These are phyloP conservation scores for Pseudocercospora vitis DNA, from an alignment of 2,329 filamentous ascomycete species.

Conservation along the genomic window DNA sequence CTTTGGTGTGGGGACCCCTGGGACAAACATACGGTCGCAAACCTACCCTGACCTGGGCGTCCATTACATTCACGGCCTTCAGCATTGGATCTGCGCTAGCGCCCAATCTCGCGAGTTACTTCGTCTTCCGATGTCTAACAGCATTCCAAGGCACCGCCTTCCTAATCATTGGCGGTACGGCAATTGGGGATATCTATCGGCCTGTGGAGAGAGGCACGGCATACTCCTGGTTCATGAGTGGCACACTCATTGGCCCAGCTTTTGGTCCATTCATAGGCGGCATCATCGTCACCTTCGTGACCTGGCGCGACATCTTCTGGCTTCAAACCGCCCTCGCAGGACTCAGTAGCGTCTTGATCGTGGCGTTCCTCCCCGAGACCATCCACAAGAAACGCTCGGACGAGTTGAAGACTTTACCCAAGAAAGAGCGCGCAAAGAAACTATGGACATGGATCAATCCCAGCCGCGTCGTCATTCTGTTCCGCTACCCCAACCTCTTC, in stretches of 20 bases:
- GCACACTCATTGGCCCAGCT: constrained; percentile 68
- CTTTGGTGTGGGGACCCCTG: constrained; percentile 70
- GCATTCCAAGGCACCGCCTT: constrained; percentile 71
- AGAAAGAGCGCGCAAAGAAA: constrained; percentile 51
- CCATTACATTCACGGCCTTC: constrained; percentile 64
- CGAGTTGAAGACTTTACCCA: constrained; percentile 59
- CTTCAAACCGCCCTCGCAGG: constrained; percentile 69
- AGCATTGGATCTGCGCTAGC: constrained; percentile 72
- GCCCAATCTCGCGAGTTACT: constrained; percentile 69
- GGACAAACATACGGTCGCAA: constrained; percentile 52
- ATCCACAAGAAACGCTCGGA: constrained; percentile 64
- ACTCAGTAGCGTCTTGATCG: constrained; percentile 58
- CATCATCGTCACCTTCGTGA: constrained; percentile 71
- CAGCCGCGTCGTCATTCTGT: constrained; percentile 61
- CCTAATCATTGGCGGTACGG: constrained; percentile 68
- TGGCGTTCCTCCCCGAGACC: constrained; percentile 71
- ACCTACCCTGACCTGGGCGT: constrained; percentile 57
- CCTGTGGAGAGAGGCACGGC: constrained; percentile 68
- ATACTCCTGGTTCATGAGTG: constrained; percentile 56
- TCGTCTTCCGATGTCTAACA: constrained; percentile 71
- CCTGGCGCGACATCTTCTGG: constrained; percentile 77
- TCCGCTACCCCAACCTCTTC: constrained; percentile 68
- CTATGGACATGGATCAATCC: constrained; percentile 68
- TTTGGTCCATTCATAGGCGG: constrained; percentile 67
- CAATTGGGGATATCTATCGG: constrained; percentile 60